Base-by-base conservation (phyloP, 1,284 basidiomycete species). In the Tremellales sp. region DNA sequence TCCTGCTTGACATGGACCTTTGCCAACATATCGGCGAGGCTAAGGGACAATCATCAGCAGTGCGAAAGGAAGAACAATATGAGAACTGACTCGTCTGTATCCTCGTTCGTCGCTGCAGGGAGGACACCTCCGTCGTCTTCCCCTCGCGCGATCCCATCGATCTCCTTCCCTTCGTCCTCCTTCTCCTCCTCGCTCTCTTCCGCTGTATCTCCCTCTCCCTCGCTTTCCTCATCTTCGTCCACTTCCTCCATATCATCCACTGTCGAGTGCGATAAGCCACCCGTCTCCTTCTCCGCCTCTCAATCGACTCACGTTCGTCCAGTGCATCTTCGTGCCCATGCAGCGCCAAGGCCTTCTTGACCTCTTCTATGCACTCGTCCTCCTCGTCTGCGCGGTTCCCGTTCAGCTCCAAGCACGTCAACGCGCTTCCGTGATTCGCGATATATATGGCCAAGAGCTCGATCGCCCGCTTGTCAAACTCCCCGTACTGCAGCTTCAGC, bases 401-500 rank as follows among this genome's bases (percentile, higher is more conserved):
- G 66, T 92, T 90, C 49, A 95, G 63, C 70, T 94, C 91, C 47
- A 95, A 71, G 43, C 71, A 75, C 64, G 75, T 83, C 48, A 94
- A 70, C 40, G 71, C 71, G 44, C 71, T 73, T 48, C 86, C 75
- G 51, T 81, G 80, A 43, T 78, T 74, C 3, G 77, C 74, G 50
- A 95, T 81, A 3, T 80, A 82, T 31, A 78, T 71, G 1, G 84
- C 81, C 29, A 97, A 76, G 5, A 87, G 66, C 37, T 78, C 75
- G 47, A 90, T 82, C 10, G 86, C 79, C 45, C 79, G 73, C 21
- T 78, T 74, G 58, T 90, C 86, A 40, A 95, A 79, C 66, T 95
- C 91, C 67, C 91, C 89, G 66, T 93, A 93, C 74, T 94, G 87
- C 29, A 97, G 75, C 63, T 85, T 84, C 44, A 97, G 76, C 10